A percentile compares a stretch with the other conserved stretches of the same genome.
phyloP scores from a whole-genome alignment of 805 yeast species.

The Zygosaccharomyces lentus region DNA sequence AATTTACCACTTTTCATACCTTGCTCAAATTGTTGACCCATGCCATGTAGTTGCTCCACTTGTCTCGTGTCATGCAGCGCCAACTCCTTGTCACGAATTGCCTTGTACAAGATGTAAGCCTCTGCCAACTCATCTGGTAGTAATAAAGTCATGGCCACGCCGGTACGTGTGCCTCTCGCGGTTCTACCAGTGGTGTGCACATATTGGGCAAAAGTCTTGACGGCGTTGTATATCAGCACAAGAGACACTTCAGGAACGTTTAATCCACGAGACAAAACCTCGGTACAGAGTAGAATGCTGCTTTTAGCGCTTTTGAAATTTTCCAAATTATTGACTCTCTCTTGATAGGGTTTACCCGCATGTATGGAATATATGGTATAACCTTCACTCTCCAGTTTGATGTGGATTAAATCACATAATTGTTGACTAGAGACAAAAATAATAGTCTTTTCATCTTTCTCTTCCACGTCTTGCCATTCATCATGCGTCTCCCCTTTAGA shows the following conservation, averaged over 20 bases:
- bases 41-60: slow-evolving; percentile 35
- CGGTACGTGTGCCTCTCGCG: slow-evolving; percentile 82
- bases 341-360: slow-evolving; percentile 88
- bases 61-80: slow-evolving; percentile 38
- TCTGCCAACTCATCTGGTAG: slow-evolving; percentile 58
- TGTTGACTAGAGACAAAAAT: slow-evolving; percentile 87
- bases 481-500: not conserved
- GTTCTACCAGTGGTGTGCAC: slow-evolving; percentile 96
- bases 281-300: slow-evolving; percentile 76
- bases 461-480: slow-evolving; percentile 27
- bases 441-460: slow-evolving; percentile 49
- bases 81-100: slow-evolving; percentile 49
- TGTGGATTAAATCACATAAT: slow-evolving; percentile 69
- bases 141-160: slow-evolving; percentile 72
- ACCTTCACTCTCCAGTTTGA: slow-evolving; percentile 43
- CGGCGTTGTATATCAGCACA: slow-evolving; percentile 79
- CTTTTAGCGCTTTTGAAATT: slow-evolving; percentile 63
- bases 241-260: slow-evolving; percentile 83
- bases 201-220: slow-evolving; percentile 89
- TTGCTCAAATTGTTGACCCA: slow-evolving; percentile 53
- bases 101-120: slow-evolving; percentile 51
- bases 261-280: slow-evolving; percentile 90
- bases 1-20: slow-evolving; percentile 66
- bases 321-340: slow-evolving; percentile 67
- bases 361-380: slow-evolving; percentile 68